A percentile compares a stretch with the other conserved stretches of the same genome.
Evolutionary conservation across 2,329 filamentous ascomycete species (phyloP).

Genomic region (Claviceps pazoutovae): DNA sequence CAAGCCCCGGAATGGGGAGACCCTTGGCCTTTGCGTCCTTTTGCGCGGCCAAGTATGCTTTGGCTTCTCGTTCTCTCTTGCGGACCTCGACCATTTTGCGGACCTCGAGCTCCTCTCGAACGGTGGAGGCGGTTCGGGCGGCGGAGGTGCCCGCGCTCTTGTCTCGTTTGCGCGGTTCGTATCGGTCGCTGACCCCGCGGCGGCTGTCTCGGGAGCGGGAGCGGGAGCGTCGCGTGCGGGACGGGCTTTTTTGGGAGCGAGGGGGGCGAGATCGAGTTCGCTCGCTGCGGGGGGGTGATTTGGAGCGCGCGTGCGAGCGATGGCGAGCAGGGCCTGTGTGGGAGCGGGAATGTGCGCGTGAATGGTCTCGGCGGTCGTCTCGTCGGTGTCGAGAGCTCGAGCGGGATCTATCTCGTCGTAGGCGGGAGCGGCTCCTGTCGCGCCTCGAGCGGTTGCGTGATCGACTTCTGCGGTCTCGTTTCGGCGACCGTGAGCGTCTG

Average conservation of each 20-base stretch:
- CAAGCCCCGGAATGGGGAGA: constrained; percentile 42
- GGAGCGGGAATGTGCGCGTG: background rate
- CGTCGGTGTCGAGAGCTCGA: constrained; percentile 24
- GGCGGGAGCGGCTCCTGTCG: constrained; percentile 22
- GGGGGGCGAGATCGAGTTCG: constrained; percentile 12
- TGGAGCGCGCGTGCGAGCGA: constrained; percentile 18
- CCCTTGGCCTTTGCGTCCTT: constrained; percentile 47
- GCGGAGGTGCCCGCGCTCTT: constrained; percentile 23
- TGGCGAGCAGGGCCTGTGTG: constrained; percentile 20
- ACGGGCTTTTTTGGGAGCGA: constrained; percentile 5
- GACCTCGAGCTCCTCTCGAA: constrained; percentile 36
- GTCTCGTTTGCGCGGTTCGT: constrained; percentile 10
- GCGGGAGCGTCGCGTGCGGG: constrained; percentile 9
- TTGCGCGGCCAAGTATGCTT: constrained; percentile 48
- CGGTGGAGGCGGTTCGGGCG: constrained; percentile 23
- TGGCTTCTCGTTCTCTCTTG: constrained; percentile 49
- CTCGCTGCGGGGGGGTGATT: constrained; percentile 19
- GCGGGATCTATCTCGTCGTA: constrained; percentile 25
- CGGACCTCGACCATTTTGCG: constrained; percentile 49
- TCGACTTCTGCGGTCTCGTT: constrained; percentile 19
- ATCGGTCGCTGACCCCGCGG: constrained; percentile 10
- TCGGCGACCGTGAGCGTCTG: constrained; percentile 25
- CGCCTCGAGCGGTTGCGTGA: constrained; percentile 20
- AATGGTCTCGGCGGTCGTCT: constrained; percentile 16
- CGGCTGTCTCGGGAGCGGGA: constrained; percentile 12